A percentile compares a stretch with the other conserved stretches of the same genome.
Conservation (phyloP, 352 stramenopile species). For the Nothophytophthora sp. region DNA sequence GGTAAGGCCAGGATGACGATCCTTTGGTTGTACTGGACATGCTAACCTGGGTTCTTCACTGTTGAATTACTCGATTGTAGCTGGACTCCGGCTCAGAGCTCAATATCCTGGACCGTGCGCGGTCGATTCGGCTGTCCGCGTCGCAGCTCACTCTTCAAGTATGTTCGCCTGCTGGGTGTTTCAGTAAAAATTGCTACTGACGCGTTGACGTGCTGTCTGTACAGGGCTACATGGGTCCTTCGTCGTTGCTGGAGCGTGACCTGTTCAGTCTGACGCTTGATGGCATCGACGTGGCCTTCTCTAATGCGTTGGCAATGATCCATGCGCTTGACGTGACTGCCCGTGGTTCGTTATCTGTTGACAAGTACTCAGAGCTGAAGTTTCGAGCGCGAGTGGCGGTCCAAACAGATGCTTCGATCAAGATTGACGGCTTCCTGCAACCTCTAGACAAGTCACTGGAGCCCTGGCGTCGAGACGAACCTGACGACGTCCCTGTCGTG, state of each 20-base stretch:
- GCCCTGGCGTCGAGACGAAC: background rate
- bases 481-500: constrained; percentile 21
- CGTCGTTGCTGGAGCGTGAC: constrained; percentile 36
- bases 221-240: constrained; percentile 54
- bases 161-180: background rate
- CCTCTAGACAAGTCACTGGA: constrained; percentile 24
- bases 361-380: constrained; percentile 76
- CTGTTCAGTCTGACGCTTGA: constrained; percentile 41
- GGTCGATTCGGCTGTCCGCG: constrained; percentile 31
- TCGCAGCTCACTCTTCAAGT: constrained; percentile 56
- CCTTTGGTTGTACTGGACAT: background rate
- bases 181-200: background rate
- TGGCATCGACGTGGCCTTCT: constrained; percentile 43
- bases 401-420: constrained; percentile 25
- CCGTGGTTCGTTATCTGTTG: constrained; percentile 35
- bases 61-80: constrained; percentile 13
- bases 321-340: constrained; percentile 36
- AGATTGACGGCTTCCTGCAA: constrained; percentile 50
- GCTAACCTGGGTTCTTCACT: constrained; percentile 11
- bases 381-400: constrained; percentile 42
- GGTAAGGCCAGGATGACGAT: constrained; percentile 16
- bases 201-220: background rate
- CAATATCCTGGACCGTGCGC: constrained; percentile 37
- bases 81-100: constrained; percentile 56
- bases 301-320: constrained; percentile 48